Evolutionary conservation across 108 stramenopile species (phyloP).

Genomic region (Fistulifera solaris): DNA sequence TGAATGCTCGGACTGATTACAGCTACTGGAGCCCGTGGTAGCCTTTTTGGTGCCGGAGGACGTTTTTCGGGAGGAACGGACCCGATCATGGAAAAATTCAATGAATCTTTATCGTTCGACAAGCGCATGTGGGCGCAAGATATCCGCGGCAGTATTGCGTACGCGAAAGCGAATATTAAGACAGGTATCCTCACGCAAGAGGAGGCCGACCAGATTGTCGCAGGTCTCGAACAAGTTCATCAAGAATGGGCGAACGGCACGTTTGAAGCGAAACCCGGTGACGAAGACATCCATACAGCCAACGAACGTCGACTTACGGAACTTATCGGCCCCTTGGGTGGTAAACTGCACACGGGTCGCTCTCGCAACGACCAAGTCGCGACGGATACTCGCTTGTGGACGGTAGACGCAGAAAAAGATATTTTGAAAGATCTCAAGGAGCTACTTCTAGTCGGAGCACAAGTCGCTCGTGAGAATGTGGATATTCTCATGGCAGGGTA

Average conservation of each 20-base stretch:
- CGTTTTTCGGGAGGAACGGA: slow-evolving; percentile 96
- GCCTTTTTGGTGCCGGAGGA: slow-evolving; percentile 90
- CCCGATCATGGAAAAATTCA: slow-evolving; percentile 99
- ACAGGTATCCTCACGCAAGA: slow-evolving; percentile 85
- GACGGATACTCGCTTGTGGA: slow-evolving; percentile 96
- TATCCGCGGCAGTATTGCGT: slow-evolving; percentile 89
- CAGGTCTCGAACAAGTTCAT: slow-evolving; percentile 74
- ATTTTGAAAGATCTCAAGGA: slow-evolving; percentile 67
- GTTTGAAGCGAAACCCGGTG: slow-evolving; percentile 83
- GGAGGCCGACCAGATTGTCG: slow-evolving; percentile 56
- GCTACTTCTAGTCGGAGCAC: slow-evolving; percentile 60
- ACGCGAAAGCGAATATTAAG: slow-evolving; percentile 85
- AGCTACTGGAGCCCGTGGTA: slow-evolving; percentile 73
- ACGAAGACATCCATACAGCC: slow-evolving; percentile 99
- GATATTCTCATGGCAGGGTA: slow-evolving; percentile 97
- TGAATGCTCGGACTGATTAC: too few species aligned
- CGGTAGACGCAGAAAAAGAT: slow-evolving; percentile 74
- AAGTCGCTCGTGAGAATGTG: slow-evolving; percentile 74
- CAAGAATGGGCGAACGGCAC: slow-evolving; percentile 88
- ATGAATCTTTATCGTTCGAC: slow-evolving; percentile 92
- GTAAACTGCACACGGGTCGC: slow-evolving; percentile 97
- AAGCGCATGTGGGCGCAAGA: slow-evolving; percentile 96
- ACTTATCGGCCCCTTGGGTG: slow-evolving; percentile 87
- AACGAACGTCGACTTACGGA: slow-evolving; percentile 98
- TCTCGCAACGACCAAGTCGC: slow-evolving; percentile 97